Percentiles rank a stretch among this genome's conserved stretches.
Evolutionary conservation across 108 stramenopile genomes (phyloP).

Genomic region (Fistulifera solaris): DNA sequence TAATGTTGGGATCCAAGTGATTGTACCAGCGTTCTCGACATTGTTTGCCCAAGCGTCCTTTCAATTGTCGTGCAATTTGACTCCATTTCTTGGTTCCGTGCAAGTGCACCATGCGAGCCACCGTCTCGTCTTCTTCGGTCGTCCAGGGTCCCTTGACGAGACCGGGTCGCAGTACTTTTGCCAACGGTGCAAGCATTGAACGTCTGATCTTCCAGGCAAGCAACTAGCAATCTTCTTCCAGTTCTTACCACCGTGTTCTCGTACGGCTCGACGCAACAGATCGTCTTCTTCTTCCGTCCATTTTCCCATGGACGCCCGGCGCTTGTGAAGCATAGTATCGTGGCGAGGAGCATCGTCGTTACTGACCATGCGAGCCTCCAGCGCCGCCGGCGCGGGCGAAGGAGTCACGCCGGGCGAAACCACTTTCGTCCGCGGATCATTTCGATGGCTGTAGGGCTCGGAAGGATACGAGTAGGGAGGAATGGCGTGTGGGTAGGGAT

Average conservation of each 20-base stretch:
- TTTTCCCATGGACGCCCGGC: constrained; percentile 79
- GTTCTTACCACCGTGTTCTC: constrained; percentile 79
- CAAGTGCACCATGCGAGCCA: constrained; percentile 53
- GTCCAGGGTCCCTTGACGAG: constrained; percentile 98
- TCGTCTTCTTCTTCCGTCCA: constrained; percentile 82
- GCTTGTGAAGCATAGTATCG: constrained; percentile 39
- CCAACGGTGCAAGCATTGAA: constrained; percentile 98
- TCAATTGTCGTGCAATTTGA: constrained; percentile 84
- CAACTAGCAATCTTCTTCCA: constrained; percentile 91
- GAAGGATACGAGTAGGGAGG: constrained; percentile 1
- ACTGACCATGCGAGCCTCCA: no score
- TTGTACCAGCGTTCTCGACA: constrained; percentile 99
- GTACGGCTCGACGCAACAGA: constrained; percentile 72
- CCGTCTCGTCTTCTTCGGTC: constrained; percentile 84
- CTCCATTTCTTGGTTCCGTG: constrained; percentile 89
- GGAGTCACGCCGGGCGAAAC: no score
- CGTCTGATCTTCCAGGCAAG: constrained; percentile 79
- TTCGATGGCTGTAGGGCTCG: neutral
- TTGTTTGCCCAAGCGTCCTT: constrained; percentile 94
- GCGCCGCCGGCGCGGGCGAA: no score
- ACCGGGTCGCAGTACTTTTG: constrained; percentile 97
- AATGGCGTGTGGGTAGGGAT: constrained; percentile 2
- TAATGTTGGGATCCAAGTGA: constrained; percentile 93
- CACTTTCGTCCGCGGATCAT: no score
- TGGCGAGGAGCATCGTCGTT: no score